Base-by-base conservation (phyloP, 495 filamentous ascomycete species). In the Penicillium desertorum region DNA sequence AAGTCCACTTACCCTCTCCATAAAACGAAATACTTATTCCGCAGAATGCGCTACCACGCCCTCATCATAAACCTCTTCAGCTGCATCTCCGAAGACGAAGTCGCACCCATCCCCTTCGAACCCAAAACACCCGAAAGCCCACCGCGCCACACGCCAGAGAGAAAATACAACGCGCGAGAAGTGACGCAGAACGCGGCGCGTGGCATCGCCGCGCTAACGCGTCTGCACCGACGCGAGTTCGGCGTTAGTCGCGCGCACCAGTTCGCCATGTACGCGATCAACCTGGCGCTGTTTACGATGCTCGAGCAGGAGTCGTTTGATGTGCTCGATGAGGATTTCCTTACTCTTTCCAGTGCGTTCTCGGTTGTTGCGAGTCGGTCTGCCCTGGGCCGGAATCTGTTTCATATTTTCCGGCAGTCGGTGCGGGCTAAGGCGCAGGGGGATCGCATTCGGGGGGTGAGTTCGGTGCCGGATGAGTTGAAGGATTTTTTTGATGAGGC, bases 261-360 rank as follows among this genome's bases (percentile, higher is more conserved):
- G 20, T 79, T 76, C 44, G 70, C 75, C 12, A 62, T 79, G 57
- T 79, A 76, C 45, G 74, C 75, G 2, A 73, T 79, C 51, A 79
- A 75, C 34, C 65, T 79, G 12, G 76, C 75, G 9, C 57, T 79
- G 3, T 79, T 78, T 56, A 65, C 69, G 0, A 53, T 79, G 60
- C 56, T 76, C 2, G 71, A 75, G n/a, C 57, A 61, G 11, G 58
- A 62, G 5, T 23, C 55, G 0, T 78, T 77, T 41, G 69, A 79
- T 45, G 69, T 77, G 0, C 58, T 74, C 0, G 75, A 78, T 44
- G 44, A 49, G 23, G 72, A 77, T 36, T 79, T 77, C 46, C 59
- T 78, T 0, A 63, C 66, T 0, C 64, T 79, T 4, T 65, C 71
- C 0, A 72, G 70, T 45, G 68, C 75, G 1, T 76, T 78, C 39